Percentiles rank a stretch among this genome's conserved stretches.
Evolutionary conservation across 805 yeast species (phyloP).

Genomic region (Yarrowia osloensis): DNA sequence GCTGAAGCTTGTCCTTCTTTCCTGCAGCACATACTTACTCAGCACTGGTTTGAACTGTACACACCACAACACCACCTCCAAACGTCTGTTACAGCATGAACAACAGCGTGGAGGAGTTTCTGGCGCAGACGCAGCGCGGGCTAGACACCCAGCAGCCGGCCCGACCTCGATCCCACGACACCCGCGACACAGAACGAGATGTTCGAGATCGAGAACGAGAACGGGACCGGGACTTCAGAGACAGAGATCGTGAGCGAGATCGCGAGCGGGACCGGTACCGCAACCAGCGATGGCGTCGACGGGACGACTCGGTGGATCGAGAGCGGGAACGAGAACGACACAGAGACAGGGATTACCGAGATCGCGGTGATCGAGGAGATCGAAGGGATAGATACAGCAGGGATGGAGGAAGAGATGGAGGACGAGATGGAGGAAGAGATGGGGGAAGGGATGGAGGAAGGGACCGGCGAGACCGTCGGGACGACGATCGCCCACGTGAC

Average conservation of each 20-base stretch:
- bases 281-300: conserved; percentile 12
- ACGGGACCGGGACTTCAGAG: conserved; percentile 16
- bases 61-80: neutral
- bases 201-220: conserved; percentile 22
- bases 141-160: neutral
- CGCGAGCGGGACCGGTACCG: conserved; percentile 11
- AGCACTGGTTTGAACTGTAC: neutral
- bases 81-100: neutral
- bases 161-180: neutral
- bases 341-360: conserved; percentile 28
- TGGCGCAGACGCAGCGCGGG: conserved; percentile 20
- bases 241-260: conserved; percentile 11
- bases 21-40: neutral
- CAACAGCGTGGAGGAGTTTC: conserved; percentile 29
- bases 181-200: conserved; percentile 3
- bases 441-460: neutral
- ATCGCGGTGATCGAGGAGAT: conserved; percentile 32
- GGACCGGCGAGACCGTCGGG: neutral
- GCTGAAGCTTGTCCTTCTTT: neutral
- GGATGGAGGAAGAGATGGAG: neutral
- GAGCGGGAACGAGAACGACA: conserved; percentile 17
- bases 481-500: neutral
- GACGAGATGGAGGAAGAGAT: neutral
- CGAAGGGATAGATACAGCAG: neutral
- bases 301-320: conserved; percentile 17